Conservation (phyloP, 495 filamentous ascomycete genomes). For the Jackrogersella minutella region DNA sequence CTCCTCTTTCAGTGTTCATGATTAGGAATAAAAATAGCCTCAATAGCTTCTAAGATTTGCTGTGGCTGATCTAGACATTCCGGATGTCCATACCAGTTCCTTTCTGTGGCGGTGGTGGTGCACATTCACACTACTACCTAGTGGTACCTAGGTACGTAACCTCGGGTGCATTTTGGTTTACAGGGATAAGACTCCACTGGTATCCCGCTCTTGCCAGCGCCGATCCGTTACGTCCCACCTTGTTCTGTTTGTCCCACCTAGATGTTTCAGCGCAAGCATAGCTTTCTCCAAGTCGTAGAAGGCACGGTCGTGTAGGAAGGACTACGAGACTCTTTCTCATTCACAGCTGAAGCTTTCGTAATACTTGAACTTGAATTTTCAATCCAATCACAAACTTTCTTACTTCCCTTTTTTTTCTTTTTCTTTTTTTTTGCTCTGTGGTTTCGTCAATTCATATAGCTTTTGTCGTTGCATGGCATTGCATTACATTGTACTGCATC, state of each 20-base stretch:
- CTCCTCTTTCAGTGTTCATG: background rate
- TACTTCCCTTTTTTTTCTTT: constrained; percentile 7
- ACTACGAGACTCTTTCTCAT: background rate
- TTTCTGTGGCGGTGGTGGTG: no score
- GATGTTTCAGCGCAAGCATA: constrained; percentile 21
- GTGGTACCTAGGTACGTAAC: no score
- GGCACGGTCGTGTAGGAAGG: background rate
- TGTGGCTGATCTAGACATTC: background rate
- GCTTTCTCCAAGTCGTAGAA: constrained; percentile 25
- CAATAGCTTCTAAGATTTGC: background rate
- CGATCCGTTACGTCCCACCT: constrained; percentile 27
- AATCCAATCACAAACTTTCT: background rate
- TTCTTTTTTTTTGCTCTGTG: background rate
- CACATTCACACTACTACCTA: no score
- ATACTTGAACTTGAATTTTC: constrained; percentile 4
- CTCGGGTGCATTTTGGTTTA: constrained; percentile 1
- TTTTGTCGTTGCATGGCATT: constrained; percentile 4
- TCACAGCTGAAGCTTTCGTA: background rate
- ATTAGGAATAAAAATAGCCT: background rate
- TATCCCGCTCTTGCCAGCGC: constrained; percentile 18
- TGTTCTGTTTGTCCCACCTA: constrained; percentile 15
- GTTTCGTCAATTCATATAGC: constrained; percentile 2
- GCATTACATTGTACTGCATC: constrained; percentile 15
- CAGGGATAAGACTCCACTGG: constrained; percentile 1
- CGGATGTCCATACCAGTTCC: no score